Evolutionary conservation across 1,139 yeast genomes (phyloP), one percentile per base, ranked within the genome.

Genomic region (Hemisphaericaspora xylanilytica): DNA sequence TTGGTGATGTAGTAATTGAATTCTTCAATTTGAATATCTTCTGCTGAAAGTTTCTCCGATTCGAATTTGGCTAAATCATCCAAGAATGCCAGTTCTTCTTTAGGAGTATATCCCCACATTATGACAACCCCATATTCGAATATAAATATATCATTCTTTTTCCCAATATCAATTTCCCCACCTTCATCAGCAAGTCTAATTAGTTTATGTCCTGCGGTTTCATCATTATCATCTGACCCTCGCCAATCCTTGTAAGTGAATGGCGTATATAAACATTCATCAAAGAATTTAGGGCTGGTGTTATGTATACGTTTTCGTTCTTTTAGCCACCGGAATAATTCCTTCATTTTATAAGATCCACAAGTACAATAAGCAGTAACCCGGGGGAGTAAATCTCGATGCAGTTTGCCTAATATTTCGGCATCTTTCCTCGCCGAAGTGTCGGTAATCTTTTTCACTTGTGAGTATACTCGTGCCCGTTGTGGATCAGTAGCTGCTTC

Each of bases 321-420:
- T 51, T 85, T 81, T 38, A 92, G 65, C 89, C 96, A 92, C 50
- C 95, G 70, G 41, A 85, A 71, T 33, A 92, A 65, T 39, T 90
- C 97, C 51, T 84, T 80, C 94, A 92, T 86, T 48, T 79, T 80
- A 57, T 89, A 92, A 17, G 95, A 81, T 27, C 96, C 92, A 32
- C 97, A 89, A 0, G 97, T 90, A 63, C 97, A 90, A 58, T 89
- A 92, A 0, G 96, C 96, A 0, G 97, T 90, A 2, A 90, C 97
- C 50, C 98, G 69, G 1, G 98, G 95, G 38, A 85, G 67, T 38
- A 84, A 61, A 35, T 82, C 85, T 44, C 98, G 72, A 57, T 92
- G 97, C 49, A 86, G 85, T 55, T 89, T 90, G 5, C 97, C 96
- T 43, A 92, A 68, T 31, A 90, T 78, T 56, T 89, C 97, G 1